Conservation (phyloP, 73 alveolate genomes). For the Paramecium sonneborni region DNA sequence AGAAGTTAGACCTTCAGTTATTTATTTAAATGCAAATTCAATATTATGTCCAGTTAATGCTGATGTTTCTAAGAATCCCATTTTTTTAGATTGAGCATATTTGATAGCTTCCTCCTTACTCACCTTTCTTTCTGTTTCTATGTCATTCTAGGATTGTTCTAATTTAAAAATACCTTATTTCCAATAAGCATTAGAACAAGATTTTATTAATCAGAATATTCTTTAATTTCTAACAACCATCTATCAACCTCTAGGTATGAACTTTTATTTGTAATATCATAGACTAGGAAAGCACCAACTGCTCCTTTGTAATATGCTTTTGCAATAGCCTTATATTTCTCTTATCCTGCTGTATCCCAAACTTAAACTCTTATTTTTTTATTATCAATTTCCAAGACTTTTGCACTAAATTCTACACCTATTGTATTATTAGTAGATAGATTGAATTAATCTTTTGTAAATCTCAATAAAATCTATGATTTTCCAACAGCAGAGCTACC, state of each 20-base stretch:
- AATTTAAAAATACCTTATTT: constrained; percentile 39
- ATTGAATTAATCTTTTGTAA: constrained; percentile 76
- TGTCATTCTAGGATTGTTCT: neutral
- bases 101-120: constrained; percentile 28
- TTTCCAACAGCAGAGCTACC: constrained; percentile 90
- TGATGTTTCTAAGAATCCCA: constrained; percentile 46
- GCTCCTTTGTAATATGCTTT: constrained; percentile 71
- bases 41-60: constrained; percentile 53
- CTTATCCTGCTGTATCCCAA: constrained; percentile 74
- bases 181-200: constrained; percentile 65
- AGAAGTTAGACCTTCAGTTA: constrained; percentile 18
- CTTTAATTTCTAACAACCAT: constrained; percentile 60
- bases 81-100: constrained; percentile 19
- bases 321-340: constrained; percentile 58
- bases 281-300: constrained; percentile 63
- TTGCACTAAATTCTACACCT: constrained; percentile 93
- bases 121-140: neutral
- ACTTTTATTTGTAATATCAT: constrained; percentile 58
- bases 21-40: constrained; percentile 28
- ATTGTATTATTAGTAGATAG: constrained; percentile 80
- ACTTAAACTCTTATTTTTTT: constrained; percentile 81
- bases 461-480: constrained; percentile 76
- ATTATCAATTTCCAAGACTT: constrained; percentile 75
- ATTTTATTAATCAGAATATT: constrained; percentile 44
- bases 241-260: constrained; percentile 19